Evolutionary conservation across 768 basidiomycete species (phyloP), one percentile per base, ranked within the genome.

Genomic region (Rhodocollybia butyracea): DNA sequence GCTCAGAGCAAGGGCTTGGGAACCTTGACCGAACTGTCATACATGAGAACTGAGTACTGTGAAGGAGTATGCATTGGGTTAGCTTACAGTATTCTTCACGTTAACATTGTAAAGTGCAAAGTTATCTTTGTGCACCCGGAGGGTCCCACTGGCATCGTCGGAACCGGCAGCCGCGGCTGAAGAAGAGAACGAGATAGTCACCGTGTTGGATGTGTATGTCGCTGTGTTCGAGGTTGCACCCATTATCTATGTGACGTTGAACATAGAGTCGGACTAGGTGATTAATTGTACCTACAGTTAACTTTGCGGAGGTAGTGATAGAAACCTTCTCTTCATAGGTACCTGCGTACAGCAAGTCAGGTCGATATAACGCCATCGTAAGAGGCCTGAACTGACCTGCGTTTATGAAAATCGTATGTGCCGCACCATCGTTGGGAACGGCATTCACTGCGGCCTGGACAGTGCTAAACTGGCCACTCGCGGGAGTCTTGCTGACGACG

Each of bases 101-200:
- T 72, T 65, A 7, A 70, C 57, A 50, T 72, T 70, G 54, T 70
- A 70, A 36, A 70, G 34, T n/a, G 61, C 57, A 31, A 70, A 68
- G 40, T 68, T 62, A 46, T 68, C 63, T 31, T 66, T 66, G 54
- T 70, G 65, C 17, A 70, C 62, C 13, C 68, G 63, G 13, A 72
- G 60, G 15, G 70, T 70, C 0, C 68, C 70, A 17, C 63, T 64
- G 12, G 13, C 34, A 29, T 56, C 55, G 30, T 56, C 55, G 7
- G 34, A 34, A 8, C 55, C 55, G 12, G 55, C 46, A 27, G 29
- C 15, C 24, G 46, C 24, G 10, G 55, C 55, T 17, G 46, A 48
- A 5, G 39, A 34, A 5, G 55, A 56, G 27, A 48, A 22, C 10
- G 21, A 12, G 26, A 56, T 47, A 2, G 55, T 56, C 6, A 56